Base-by-base conservation (phyloP, 2,329 filamentous ascomycete genomes). In the Cladosporium sp. region DNA sequence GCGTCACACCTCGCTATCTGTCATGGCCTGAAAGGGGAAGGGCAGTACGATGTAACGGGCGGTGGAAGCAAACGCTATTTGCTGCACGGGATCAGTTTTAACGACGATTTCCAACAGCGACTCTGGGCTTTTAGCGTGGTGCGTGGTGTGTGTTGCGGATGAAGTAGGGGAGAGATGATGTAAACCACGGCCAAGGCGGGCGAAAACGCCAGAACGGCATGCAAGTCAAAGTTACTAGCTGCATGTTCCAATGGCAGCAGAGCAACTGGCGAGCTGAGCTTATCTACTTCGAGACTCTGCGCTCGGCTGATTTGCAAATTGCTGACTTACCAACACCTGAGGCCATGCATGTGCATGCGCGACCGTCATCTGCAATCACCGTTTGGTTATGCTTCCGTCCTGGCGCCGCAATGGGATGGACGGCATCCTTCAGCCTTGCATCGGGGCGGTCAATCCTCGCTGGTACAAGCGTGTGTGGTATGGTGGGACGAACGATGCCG, bases 181-280 rank as follows among this genome's bases (percentile, higher is more conserved):
- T 46, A 27, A 27, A 27, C 36, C 33, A 16, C 15, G 45, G 38
- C 18, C 19, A 46, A 33, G 20, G 43, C 43, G 33, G 20, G 33
- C 15, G n/a, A 33, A 40, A 12, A 32, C 45, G 35, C 19, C 38
- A 40, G 15, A 27, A 8, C 22, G n/a, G 45, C 36, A 4, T 20
- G 45, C 29, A 48, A 40, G 33, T 22, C 27, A 36, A 40, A n/a
- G 30, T 7, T 16, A 2, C 45, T 48, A 48, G 29, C 27, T 40
- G 45, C 18, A 48, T 40, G 45, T 33, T 25, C 20, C 45, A 39
- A 39, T 48, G 36, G 36, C 22, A 35, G 45, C 45, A 46, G 38
- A 38, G 13, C 38, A 33, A 38, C 43, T 3, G 33, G 18, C 39
- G 27, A 27, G 4, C 22, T 32, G 45, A 40, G 35, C 27, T 38